Evolutionary conservation across 1,284 basidiomycete genomes (phyloP), one percentile per base, ranked within the genome.

Genomic region (Bjerkandera adusta): DNA sequence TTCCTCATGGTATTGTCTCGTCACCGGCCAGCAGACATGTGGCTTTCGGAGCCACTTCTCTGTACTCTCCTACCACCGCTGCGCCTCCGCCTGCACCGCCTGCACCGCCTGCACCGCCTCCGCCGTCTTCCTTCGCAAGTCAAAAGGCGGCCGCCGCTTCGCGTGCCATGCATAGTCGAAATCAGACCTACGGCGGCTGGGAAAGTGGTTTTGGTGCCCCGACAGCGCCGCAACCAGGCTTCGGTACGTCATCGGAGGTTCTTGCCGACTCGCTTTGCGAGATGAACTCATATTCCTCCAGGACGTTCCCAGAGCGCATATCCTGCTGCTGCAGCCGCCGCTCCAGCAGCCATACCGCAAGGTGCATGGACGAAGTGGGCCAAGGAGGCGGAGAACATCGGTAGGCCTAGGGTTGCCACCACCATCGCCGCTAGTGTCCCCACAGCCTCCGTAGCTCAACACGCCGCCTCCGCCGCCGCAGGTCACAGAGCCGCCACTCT

Each of bases 351-450:
- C 8, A 15, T 26, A 22, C 21, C 12, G 11, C 30, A 33, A 44
- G 16, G 18, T 16, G 37, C 47, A 7, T 49, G 47, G 51, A 49
- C 38, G 27, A 12, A 46, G 34, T 52, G 51, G 51, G 37, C 36
- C 4, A 38, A 43, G 25, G 44, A 49, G 20, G 26, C 45, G 16
- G 35, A 37, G 16, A 21, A 30, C n/a, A 20, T 27, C 20, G 49
- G 44, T 18, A 33, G 37, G 29, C 47, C 50, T 22, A 21, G 42
- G 11, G 37, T 52, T n/a, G 38, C 47, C 15, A 43, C 47, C 7
- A 36, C 51, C 11, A 38, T 52, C 12, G 18, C 43, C 5, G 43
- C 50, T 8, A 42, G 40, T 18, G 41, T 52, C 16, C 51, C 51
- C 27, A 25, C 39, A 2, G 21, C 36, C 40, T 36, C 18, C 45